phyloP scores from a whole-genome alignment of 495 filamentous ascomycete species.

The Immersiella caudata region DNA sequence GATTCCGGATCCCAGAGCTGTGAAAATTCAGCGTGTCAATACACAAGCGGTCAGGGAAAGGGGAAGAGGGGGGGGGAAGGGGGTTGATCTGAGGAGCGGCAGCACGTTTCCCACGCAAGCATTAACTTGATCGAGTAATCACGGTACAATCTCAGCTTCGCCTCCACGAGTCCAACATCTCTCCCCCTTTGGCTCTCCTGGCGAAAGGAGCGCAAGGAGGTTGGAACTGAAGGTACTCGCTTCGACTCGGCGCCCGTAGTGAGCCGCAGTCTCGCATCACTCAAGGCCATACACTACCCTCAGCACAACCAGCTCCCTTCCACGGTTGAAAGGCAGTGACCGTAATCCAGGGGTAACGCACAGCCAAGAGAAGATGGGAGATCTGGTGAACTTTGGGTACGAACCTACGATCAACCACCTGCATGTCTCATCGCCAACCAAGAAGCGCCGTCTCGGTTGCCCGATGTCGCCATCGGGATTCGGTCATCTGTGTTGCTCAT shows the following conservation, averaged over 20 bases:
- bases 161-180: conserved; percentile 42
- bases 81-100: conserved; percentile 67
- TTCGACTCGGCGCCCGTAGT: conserved; percentile 79
- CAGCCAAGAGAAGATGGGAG: conserved; percentile 13
- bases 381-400: conserved; percentile 36
- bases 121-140: conserved; percentile 94
- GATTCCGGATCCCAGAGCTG: conserved; percentile 77
- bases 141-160: conserved; percentile 90
- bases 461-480: not conserved
- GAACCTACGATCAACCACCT: conserved; percentile 31
- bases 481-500: not conserved
- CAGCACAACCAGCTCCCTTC: not conserved
- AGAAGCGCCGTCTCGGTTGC: not conserved
- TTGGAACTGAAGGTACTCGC: conserved; percentile 50
- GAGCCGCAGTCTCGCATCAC: conserved; percentile 61
- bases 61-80: conserved; percentile 26
- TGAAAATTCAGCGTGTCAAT: conserved; percentile 34
- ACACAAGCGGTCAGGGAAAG: conserved; percentile 30
- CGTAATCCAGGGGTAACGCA: not conserved
- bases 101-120: conserved; percentile 93
- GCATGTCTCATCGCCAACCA: not conserved
- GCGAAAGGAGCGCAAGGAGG: conserved; percentile 39
- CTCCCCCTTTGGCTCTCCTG: conserved; percentile 35
- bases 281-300: not conserved
- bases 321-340: not conserved